Evolutionary conservation across 768 basidiomycete species (phyloP).

Genomic region (Rhodotorula paludigena): DNA sequence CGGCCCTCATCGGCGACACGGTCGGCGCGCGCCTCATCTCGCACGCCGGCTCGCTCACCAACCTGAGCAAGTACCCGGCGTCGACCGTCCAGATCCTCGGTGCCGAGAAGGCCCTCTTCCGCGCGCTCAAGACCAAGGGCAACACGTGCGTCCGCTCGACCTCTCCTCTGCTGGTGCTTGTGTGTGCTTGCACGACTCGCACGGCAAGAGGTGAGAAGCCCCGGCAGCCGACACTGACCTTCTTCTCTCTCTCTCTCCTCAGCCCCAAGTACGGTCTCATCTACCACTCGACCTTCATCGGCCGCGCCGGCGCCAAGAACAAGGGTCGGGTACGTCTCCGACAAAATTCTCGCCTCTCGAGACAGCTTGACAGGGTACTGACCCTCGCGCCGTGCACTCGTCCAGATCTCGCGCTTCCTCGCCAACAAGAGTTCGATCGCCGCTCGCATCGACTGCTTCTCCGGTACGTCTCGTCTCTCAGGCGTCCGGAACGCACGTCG

Average conservation of each 20-base stretch:
- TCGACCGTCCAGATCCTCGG: conserved; percentile 97
- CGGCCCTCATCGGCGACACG: conserved; percentile 71
- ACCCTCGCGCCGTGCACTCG: too few species aligned
- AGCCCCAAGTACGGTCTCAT: conserved; percentile 88
- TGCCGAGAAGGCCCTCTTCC: conserved; percentile 95
- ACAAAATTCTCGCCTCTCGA: too few species aligned
- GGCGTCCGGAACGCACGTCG: too few species aligned
- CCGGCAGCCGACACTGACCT: too few species aligned
- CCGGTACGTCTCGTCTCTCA: conserved; percentile 53
- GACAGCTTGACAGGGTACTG: too few species aligned
- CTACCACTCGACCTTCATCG: conserved; percentile 95
- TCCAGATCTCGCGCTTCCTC: conserved; percentile 62
- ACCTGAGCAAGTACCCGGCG: conserved; percentile 95
- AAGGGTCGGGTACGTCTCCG: too few species aligned
- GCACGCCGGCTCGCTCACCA: conserved; percentile 93
- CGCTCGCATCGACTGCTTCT: conserved; percentile 90
- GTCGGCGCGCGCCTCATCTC: conserved; percentile 70
- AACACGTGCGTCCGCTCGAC: conserved; percentile 98
- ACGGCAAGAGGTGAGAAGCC: too few species aligned
- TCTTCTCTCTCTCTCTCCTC: too few species aligned
- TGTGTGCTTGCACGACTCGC: neutral
- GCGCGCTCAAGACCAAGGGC: conserved; percentile 95
- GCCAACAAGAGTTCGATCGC: conserved; percentile 99
- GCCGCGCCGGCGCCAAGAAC: conserved; percentile 84
- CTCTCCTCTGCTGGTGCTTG: conserved; percentile 66